These are phyloP conservation scores for Geranium rotundifolium DNA, from an alignment of 345 rosid genomes.

Conservation along the genomic window DNA sequence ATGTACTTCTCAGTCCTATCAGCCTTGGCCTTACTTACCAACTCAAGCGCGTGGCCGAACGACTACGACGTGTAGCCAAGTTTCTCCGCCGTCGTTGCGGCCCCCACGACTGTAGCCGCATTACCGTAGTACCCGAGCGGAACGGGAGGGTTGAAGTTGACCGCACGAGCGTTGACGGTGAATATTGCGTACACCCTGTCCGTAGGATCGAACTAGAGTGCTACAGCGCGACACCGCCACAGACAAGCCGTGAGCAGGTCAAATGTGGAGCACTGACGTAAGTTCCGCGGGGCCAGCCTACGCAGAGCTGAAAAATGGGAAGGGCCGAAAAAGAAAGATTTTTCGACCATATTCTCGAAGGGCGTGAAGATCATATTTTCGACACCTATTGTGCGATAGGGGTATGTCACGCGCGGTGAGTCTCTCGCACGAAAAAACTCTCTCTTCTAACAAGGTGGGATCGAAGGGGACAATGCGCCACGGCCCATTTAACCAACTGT, in stretches of 20 bases:
- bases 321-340: conserved; percentile 14
- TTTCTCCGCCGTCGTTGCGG: conserved; percentile 15
- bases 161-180: conserved; percentile 4
- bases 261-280: conserved; percentile 7
- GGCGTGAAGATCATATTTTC: no score
- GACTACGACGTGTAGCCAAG: conserved; percentile 10
- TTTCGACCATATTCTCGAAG: neutral
- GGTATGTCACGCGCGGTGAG: conserved; percentile 2
- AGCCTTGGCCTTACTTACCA: conserved; percentile 21
- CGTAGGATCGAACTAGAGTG: conserved; percentile 9
- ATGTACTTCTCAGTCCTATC: conserved; percentile 14
- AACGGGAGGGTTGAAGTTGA: neutral
- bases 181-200: conserved; percentile 10
- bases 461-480: neutral
- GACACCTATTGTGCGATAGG: no score
- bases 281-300: conserved; percentile 2
- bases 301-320: conserved; percentile 4
- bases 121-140: conserved; percentile 33
- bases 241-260: conserved; percentile 16
- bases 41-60: conserved; percentile 24
- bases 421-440: conserved; percentile 5
- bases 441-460: conserved; percentile 10
- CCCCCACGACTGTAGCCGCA: conserved; percentile 20
- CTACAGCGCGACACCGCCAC: conserved; percentile 19
- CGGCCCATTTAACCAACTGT: conserved; percentile 9